Conservation (phyloP, 1,139 yeast genomes). For the Pneumocystis murina region DNA sequence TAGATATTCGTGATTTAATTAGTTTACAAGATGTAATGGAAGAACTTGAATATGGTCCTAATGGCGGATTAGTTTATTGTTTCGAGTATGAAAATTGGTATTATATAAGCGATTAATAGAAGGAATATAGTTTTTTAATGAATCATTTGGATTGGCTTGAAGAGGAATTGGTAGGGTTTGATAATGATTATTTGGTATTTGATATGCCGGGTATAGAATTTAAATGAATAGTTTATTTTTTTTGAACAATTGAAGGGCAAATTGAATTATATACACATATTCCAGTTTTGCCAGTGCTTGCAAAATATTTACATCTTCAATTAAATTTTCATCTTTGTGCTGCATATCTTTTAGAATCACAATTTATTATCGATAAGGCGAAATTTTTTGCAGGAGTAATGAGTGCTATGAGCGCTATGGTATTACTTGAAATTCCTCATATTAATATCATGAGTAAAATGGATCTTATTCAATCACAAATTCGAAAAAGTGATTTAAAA, state of each 20-base stretch:
- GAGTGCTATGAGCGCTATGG: conserved; percentile 98
- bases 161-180: conserved; percentile 43
- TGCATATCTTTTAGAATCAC: conserved; percentile 80
- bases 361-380: conserved; percentile 76
- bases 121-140: conserved; percentile 33
- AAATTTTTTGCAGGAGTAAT: conserved; percentile 92
- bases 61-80: conserved; percentile 88
- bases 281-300: conserved; percentile 80
- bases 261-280: conserved; percentile 90
- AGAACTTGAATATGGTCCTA: conserved; percentile 72
- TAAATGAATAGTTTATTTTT: not conserved
- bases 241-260: conserved; percentile 44
- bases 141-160: conserved; percentile 92
- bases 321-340: conserved; percentile 83
- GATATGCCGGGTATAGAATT: conserved; percentile 69
- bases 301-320: conserved; percentile 62
- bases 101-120: conserved; percentile 9
- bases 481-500: conserved; percentile 59
- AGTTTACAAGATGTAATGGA: conserved; percentile 84
- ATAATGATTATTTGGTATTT: conserved; percentile 73
- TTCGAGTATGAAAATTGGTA: conserved; percentile 40
- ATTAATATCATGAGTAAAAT: conserved; percentile 56
- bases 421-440: conserved; percentile 83
- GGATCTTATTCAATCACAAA: conserved; percentile 68
- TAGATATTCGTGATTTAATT: conserved; percentile 72